A percentile compares a stretch with the other conserved stretches of the same genome.
phyloP scores from a whole-genome alignment of 148 eudicot species.

The Cornus kousa region DNA sequence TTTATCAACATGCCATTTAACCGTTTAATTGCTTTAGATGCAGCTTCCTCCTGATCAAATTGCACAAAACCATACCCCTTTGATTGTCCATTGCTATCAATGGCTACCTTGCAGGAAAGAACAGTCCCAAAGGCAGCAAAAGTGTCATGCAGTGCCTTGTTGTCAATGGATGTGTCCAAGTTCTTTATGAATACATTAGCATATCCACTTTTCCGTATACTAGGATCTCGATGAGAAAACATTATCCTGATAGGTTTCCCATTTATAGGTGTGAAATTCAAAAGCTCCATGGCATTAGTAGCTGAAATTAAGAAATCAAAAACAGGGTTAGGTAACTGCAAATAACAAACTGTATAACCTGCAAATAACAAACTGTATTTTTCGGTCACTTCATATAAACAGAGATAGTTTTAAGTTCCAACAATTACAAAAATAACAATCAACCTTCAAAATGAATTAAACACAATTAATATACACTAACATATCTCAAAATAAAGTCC shows the following conservation, averaged over 20 bases:
- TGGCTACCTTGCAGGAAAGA: conserved; percentile 45
- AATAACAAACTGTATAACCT: neutral
- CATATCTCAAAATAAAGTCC: neutral
- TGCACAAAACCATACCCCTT: conserved; percentile 64
- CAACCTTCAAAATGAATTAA: neutral
- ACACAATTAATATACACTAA: neutral
- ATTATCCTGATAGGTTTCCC: conserved; percentile 43
- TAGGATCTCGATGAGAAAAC: conserved; percentile 49
- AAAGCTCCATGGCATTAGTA: conserved; percentile 44
- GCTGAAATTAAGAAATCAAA: conserved; percentile 26
- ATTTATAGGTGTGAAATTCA: conserved; percentile 56
- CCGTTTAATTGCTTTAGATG: conserved; percentile 48
- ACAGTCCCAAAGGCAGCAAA: conserved; percentile 45
- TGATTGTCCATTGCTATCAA: conserved; percentile 43
- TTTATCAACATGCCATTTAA: conserved; percentile 43
- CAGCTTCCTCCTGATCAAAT: conserved; percentile 45
- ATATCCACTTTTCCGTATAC: conserved; percentile 34
- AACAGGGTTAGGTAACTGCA: neutral
- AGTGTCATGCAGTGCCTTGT: conserved; percentile 46
- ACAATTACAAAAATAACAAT: neutral
- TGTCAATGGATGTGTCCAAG: conserved; percentile 44
- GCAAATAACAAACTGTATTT: neutral
- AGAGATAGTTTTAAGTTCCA: neutral
- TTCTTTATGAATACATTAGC: conserved; percentile 59
- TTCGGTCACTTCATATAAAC: neutral